These are phyloP conservation scores for Euphorbia corollata DNA, from an alignment of 441 rosid species.

Conservation along the genomic window DNA sequence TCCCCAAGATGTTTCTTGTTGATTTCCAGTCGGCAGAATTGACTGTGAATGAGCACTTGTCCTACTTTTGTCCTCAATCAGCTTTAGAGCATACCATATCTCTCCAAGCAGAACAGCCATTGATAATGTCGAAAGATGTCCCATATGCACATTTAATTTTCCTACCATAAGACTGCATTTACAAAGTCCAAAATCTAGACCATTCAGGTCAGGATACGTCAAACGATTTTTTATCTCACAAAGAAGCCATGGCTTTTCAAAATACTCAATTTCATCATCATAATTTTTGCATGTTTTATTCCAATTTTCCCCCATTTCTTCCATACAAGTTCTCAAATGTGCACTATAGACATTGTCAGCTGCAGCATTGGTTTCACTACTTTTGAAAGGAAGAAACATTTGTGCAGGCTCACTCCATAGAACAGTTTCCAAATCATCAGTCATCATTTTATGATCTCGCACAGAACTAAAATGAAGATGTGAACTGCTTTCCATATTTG, in stretches of 20 bases:
- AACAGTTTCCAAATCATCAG: conserved; percentile 34
- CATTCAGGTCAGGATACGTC: conserved; percentile 37
- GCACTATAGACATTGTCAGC: conserved; percentile 30
- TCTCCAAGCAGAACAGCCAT: conserved; percentile 50
- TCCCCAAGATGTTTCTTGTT: conserved; percentile 32
- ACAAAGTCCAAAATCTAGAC: conserved; percentile 44
- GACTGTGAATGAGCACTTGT: conserved; percentile 29
- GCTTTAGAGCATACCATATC: conserved; percentile 38
- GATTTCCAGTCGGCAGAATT: conserved; percentile 27
- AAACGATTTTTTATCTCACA: conserved; percentile 52
- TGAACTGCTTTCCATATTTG: conserved; percentile 27
- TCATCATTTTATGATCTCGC: conserved; percentile 30
- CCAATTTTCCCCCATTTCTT: conserved; percentile 70
- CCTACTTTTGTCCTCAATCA: conserved; percentile 27
- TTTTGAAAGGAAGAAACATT: conserved; percentile 31
- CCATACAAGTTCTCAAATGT: conserved; percentile 39
- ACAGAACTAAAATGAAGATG: conserved; percentile 25
- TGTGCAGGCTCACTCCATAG: conserved; percentile 58
- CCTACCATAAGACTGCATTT: conserved; percentile 62
- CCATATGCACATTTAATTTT: conserved; percentile 53
- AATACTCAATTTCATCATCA: conserved; percentile 39
- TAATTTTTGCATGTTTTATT: conserved; percentile 33
- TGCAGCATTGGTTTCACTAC: conserved; percentile 23
- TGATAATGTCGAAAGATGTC: conserved; percentile 48
- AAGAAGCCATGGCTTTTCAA: conserved; percentile 59